These are phyloP conservation scores for Salix suchowensis DNA, from an alignment of 345 rosid genomes.

Conservation along the genomic window DNA sequence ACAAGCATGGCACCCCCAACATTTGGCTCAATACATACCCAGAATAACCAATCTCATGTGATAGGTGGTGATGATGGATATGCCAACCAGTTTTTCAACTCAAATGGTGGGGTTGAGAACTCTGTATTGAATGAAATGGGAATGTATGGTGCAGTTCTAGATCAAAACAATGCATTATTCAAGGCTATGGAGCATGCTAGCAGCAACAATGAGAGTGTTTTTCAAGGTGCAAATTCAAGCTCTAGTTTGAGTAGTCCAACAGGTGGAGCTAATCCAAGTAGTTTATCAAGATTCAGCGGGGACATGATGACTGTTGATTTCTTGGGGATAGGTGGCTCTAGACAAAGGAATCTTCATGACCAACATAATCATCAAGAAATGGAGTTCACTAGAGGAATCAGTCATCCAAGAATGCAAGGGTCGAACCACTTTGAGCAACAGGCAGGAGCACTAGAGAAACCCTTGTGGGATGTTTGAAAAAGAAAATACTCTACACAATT, in stretches of 20 bases:
- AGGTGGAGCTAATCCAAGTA: conserved; percentile 1
- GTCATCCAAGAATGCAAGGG: conserved; percentile 20
- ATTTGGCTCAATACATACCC: conserved; percentile 12
- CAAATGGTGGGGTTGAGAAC: neutral
- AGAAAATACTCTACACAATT: neutral
- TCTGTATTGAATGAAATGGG: conserved; percentile 8
- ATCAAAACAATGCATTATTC: conserved; percentile 13
- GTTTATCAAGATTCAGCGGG: conserved; percentile 20
- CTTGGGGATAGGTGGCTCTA: conserved; percentile 50
- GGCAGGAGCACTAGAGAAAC: conserved; percentile 28
- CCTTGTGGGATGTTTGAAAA: conserved; percentile 38
- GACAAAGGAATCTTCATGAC: conserved; percentile 28
- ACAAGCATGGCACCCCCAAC: conserved; percentile 30
- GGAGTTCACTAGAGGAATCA: conserved; percentile 23
- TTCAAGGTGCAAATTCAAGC: conserved; percentile 13
- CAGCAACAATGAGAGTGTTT: neutral
- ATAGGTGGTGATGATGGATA: neutral
- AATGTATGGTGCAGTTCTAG: conserved; percentile 21
- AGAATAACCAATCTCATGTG: conserved; percentile 5
- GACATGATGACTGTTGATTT: conserved; percentile 54
- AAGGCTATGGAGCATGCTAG: conserved; percentile 16
- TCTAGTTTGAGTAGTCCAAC: conserved; percentile 1
- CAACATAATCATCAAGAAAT: conserved; percentile 24
- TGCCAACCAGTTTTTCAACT: conserved; percentile 19
- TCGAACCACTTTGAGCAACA: conserved; percentile 37